Conservation (phyloP, 306 rosid genomes). For the Rubus idaeus region DNA sequence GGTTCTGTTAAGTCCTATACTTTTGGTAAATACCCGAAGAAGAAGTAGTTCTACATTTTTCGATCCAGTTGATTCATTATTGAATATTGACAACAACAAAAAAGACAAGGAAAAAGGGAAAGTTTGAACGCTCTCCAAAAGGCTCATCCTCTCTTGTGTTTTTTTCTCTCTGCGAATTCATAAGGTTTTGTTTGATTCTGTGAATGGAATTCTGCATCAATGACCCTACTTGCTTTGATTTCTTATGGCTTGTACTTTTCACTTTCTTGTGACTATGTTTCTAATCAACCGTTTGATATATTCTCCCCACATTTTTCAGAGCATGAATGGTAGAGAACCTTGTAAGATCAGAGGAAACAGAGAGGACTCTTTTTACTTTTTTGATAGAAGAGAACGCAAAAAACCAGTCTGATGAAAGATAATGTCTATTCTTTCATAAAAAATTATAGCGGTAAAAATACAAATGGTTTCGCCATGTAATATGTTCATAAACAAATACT, state of each 20-base stretch:
- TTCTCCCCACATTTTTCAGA: neutral
- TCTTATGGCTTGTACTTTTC: neutral
- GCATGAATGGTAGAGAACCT: neutral
- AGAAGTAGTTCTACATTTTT: neutral
- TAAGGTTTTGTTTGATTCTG: slow-evolving; percentile 6
- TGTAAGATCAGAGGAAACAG: neutral
- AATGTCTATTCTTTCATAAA: neutral
- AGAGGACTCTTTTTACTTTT: neutral
- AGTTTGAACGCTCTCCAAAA: slow-evolving; percentile 1
- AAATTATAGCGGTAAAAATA: neutral
- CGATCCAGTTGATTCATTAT: neutral
- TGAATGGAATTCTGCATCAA: neutral
- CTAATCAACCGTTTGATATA: neutral
- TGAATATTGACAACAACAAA: neutral
- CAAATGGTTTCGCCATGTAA: no score
- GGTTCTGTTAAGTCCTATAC: neutral
- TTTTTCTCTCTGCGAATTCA: neutral
- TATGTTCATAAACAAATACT: no score
- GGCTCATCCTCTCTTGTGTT: neutral
- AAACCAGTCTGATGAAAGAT: neutral
- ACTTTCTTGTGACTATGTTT: slow-evolving; percentile 11
- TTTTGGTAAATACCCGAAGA: neutral
- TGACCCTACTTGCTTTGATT: neutral
- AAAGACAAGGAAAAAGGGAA: neutral
- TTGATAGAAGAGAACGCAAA: neutral